These are phyloP conservation scores for Fusarium veterinarium DNA, from an alignment of 2,329 filamentous ascomycete genomes.

Conservation along the genomic window DNA sequence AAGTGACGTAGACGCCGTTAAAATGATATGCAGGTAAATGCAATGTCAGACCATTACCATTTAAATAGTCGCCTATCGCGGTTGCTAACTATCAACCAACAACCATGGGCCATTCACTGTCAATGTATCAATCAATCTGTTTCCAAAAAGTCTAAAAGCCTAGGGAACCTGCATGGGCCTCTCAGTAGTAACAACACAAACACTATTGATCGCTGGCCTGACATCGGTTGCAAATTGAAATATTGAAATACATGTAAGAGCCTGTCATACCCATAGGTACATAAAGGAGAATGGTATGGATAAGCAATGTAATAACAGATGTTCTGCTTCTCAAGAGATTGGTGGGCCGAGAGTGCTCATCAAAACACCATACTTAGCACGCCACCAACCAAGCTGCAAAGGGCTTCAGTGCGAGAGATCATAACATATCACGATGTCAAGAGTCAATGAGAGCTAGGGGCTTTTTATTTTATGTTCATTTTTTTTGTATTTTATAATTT, in stretches of 20 bases:
- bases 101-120: not conserved
- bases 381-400: not conserved
- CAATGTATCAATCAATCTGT: not conserved
- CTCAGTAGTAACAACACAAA: not conserved
- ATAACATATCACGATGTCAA: not conserved
- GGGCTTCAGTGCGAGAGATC: not conserved
- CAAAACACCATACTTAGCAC: not conserved
- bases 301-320: not conserved
- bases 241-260: not conserved
- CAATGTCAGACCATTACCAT: not conserved
- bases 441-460: not conserved
- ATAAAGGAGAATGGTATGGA: not conserved
- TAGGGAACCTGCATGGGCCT: not conserved
- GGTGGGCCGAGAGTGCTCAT: not conserved
- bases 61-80: conserved; percentile 6
- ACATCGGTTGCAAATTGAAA: not conserved
- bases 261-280: not conserved
- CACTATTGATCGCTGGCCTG: not conserved
- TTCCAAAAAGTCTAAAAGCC: not conserved
- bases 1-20: conserved; percentile 4
- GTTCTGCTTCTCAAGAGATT: not conserved
- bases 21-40: not conserved
- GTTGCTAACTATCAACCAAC: not conserved
- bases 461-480: not conserved
- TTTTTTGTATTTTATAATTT: not conserved